Conservation (phyloP, 169 alveolate species). For the Cryptosporidium meleagridis region DNA sequence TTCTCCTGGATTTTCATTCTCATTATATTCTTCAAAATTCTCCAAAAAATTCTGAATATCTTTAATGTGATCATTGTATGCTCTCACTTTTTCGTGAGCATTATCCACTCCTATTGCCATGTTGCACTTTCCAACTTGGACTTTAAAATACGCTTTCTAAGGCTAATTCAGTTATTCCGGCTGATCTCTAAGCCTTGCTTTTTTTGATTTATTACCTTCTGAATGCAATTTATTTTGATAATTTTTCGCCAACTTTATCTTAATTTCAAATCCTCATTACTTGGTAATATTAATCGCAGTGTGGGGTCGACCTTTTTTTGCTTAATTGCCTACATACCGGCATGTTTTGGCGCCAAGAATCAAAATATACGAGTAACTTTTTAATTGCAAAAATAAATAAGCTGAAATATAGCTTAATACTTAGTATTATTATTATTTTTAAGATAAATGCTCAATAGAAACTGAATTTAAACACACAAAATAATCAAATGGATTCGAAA, state of each 20-base stretch:
- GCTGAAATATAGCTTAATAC: background rate
- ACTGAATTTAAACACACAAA: background rate
- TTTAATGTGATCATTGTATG: constrained; percentile 45
- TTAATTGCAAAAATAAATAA: background rate
- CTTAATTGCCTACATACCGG: constrained; percentile 11
- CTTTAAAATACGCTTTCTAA: background rate
- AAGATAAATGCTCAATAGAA: background rate
- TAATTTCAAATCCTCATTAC: constrained; percentile 9
- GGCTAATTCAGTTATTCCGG: background rate
- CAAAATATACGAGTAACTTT: background rate
- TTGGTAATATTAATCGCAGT: background rate
- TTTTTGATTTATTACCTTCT: background rate
- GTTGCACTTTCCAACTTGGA: background rate
- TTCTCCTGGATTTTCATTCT: background rate
- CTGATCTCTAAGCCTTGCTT: background rate
- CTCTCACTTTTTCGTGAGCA: constrained; percentile 74
- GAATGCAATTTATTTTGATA: background rate
- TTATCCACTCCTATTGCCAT: constrained; percentile 51
- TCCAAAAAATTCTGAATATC: constrained; percentile 32
- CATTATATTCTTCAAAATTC: constrained; percentile 39
- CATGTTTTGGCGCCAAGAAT: constrained; percentile 29
- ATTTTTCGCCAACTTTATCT: background rate
- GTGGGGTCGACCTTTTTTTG: constrained; percentile 20
- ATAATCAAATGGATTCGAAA: background rate
- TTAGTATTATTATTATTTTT: background rate